These are phyloP conservation scores for Lichtheimia hyalospora DNA, from an alignment of 371 early-diverging fungal species.

Conservation along the genomic window DNA sequence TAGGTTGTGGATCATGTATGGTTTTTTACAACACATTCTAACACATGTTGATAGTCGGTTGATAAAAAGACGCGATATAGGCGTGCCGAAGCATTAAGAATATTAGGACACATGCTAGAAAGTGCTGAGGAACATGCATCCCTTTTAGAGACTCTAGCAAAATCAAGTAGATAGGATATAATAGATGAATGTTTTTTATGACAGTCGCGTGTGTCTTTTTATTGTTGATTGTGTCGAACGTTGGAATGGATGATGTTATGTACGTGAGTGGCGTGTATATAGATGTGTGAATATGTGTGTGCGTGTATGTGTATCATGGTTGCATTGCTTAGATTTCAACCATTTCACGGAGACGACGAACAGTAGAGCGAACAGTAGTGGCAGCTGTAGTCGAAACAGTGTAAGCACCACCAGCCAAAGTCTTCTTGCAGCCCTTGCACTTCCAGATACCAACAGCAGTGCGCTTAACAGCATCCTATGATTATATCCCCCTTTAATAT, in stretches of 20 bases:
- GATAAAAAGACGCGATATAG: not conserved
- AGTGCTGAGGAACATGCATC: too few relatives aligned
- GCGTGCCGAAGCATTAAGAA: not conserved
- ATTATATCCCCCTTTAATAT: not conserved
- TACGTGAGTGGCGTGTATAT: not conserved
- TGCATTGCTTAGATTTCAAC: constrained; percentile 78
- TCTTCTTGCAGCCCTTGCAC: constrained; percentile 97
- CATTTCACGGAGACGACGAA: constrained; percentile 98
- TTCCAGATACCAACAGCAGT: constrained; percentile 99
- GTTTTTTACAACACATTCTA: not conserved
- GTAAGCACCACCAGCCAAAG: constrained; percentile 99
- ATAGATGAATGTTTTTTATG: too few relatives aligned
- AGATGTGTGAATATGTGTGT: not conserved
- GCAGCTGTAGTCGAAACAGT: constrained; percentile 95
- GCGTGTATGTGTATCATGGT: not conserved
- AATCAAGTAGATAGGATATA: too few relatives aligned
- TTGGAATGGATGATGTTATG: too few relatives aligned
- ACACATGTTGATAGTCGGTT: not conserved
- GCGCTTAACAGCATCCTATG: constrained; percentile 94
- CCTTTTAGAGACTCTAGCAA: too few relatives aligned
- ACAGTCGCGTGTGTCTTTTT: too few relatives aligned
- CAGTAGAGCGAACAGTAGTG: constrained; percentile 89
- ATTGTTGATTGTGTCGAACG: too few relatives aligned
- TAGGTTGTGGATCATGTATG: not conserved
- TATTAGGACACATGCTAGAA: not conserved